Base-by-base conservation (phyloP, 306 rosid species). In the Prunus davidiana region DNA sequence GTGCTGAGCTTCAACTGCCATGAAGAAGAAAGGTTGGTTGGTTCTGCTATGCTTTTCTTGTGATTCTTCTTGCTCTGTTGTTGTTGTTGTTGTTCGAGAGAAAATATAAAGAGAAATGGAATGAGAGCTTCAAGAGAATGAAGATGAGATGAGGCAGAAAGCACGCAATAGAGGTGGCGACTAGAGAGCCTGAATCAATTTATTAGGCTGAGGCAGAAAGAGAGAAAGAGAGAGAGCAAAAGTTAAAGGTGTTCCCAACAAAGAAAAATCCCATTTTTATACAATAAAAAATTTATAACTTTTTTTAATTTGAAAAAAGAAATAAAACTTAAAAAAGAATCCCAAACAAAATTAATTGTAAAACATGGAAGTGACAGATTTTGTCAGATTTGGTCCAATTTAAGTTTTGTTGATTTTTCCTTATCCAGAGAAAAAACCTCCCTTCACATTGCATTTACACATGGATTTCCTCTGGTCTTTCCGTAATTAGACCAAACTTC, bases 1-100 rank as follows among this genome's bases (percentile, higher is more conserved):
- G 18, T 69, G 89, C 49, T 38, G 82, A 70, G 98, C 95, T 80
- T 90, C 95, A 83, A 94, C 96, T 57, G 96, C 98, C 97, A 94
- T 94, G 72, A 49, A 25, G 61, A 73, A 56, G 4, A 56, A 11
- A 63, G 82, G n/a, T 3, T 79, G 57, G 19, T 75, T 63, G 83
- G 81, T 80, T 22, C 5, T 34, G 45, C 66, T 28, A 45, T n/a
- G 8, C 78, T 24, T 72, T 81, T 62, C 5, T 38, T 79, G 84
- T 76, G 80, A 41, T 38, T 24, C 5, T 38, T 49, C 52, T 49
- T 49, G 52, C 18, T 49, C 52, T 49, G 15, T 78, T 77, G 41
- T 1, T 5, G 41, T 30, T 34, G 46, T 7, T 58, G 63, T 66
- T 38, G 72, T 4, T 73, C 41, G 27, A 4, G 43, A 62, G 62